These are phyloP conservation scores for Rhodotorula toruloides DNA, from an alignment of 768 basidiomycete genomes.

Conservation along the genomic window DNA sequence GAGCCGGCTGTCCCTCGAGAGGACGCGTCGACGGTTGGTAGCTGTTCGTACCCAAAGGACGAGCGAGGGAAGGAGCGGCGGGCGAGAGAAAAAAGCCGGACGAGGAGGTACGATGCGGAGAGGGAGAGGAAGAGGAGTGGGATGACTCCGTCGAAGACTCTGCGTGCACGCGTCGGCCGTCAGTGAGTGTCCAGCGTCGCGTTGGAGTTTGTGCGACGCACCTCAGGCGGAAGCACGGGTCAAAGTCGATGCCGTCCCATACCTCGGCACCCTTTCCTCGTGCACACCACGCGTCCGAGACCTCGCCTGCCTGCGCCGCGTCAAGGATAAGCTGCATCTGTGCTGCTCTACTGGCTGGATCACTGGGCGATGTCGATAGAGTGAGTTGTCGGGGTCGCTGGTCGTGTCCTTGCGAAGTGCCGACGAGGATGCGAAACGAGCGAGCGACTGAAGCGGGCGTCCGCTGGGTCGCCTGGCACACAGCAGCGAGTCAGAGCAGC, in stretches of 20 bases:
- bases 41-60: not conserved
- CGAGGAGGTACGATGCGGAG: constrained; percentile 10
- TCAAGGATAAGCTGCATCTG: not conserved
- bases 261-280: not conserved
- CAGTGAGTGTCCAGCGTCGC: not conserved
- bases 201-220: not conserved
- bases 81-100: constrained; percentile 3
- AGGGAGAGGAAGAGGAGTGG: constrained; percentile 26
- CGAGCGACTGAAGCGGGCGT: no score
- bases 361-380: no score
- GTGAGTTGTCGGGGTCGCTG: no score
- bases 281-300: constrained; percentile 5
- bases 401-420: no score
- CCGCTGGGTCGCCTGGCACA: no score
- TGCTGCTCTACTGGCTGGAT: no score
- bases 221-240: constrained; percentile 25
- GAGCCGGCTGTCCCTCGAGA: not conserved
- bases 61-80: not conserved
- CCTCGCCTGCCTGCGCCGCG: not conserved
- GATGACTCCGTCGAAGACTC: constrained; percentile 21
- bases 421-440: no score
- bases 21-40: not conserved
- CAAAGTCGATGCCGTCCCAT: constrained; percentile 37
- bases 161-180: not conserved
- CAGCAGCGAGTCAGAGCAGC: no score